Evolutionary conservation across 2,329 filamentous ascomycete genomes (phyloP).

Genomic region (Truncatella angustata): DNA sequence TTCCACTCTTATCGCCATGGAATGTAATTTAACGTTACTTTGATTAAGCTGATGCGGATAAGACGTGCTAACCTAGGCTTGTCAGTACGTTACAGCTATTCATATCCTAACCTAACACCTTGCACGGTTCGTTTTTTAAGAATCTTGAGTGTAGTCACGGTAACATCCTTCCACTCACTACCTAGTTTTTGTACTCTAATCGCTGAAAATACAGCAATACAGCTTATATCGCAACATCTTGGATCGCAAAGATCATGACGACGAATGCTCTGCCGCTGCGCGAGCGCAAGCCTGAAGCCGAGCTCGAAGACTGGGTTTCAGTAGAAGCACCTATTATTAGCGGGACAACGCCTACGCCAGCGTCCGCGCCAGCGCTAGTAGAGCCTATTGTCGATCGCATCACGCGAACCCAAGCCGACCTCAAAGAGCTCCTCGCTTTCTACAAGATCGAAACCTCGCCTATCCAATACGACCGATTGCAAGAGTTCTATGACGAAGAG

Average conservation of each 20-base stretch:
- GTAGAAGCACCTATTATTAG: not conserved
- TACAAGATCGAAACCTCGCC: conserved; percentile 47
- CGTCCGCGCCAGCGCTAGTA: not conserved
- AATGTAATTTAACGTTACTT: no score
- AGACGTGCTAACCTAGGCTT: no score
- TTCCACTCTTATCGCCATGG: no score
- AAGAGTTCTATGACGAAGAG: conserved; percentile 40
- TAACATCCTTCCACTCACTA: no score
- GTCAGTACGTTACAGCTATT: no score
- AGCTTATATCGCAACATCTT: not conserved
- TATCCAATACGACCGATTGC: conserved; percentile 35
- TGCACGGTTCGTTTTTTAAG: no score
- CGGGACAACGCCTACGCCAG: no score
- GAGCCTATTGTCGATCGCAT: conserved; percentile 41
- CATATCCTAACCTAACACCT: no score
- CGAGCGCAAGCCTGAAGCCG: not conserved
- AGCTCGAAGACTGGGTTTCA: not conserved
- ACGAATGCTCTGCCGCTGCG: not conserved
- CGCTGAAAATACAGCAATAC: no score
- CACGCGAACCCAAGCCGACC: conserved; percentile 41
- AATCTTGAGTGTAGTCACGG: no score
- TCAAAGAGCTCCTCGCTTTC: conserved; percentile 44
- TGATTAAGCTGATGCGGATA: no score
- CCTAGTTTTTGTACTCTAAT: no score
- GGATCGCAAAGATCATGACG: not conserved